A percentile compares a stretch with the other conserved stretches of the same genome.
Conservation (phyloP, 2,329 filamentous ascomycete species). For the Ophidiomyces ophidiicola region DNA sequence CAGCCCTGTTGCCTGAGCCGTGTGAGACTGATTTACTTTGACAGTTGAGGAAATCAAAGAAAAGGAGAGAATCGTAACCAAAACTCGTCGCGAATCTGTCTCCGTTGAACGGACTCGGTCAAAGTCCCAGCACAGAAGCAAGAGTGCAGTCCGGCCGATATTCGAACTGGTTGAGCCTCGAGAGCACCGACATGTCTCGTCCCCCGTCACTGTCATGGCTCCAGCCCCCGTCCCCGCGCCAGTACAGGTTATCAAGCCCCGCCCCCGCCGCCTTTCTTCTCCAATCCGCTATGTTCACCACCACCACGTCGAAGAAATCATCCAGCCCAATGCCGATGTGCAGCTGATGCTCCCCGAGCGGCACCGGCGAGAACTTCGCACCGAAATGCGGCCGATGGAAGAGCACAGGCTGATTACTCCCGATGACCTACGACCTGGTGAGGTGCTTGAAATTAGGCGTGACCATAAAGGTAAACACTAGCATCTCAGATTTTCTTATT, state of each 20-base stretch:
- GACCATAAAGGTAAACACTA: constrained; percentile 78
- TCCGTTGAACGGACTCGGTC: constrained; percentile 25
- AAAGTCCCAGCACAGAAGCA: constrained; percentile 20
- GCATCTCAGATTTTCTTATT: neutral
- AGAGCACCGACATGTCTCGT: constrained; percentile 15
- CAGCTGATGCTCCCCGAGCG: constrained; percentile 41
- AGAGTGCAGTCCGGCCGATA: constrained; percentile 18
- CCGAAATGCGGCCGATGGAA: constrained; percentile 61
- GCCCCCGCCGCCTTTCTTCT: constrained; percentile 26
- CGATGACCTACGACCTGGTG: constrained; percentile 32
- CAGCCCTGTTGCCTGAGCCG: neutral
- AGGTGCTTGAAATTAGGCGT: constrained; percentile 57
- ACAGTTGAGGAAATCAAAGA: constrained; percentile 13
- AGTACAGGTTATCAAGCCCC: constrained; percentile 5
- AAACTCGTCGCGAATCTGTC: constrained; percentile 20
- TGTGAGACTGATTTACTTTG: constrained; percentile 6
- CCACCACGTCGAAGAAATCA: constrained; percentile 32
- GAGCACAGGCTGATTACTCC: constrained; percentile 51
- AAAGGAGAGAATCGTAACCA: constrained; percentile 15
- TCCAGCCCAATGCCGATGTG: constrained; percentile 38
- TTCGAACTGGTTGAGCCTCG: constrained; percentile 21
- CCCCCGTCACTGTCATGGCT: constrained; percentile 3
- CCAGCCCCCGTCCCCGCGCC: constrained; percentile 2
- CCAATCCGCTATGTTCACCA: constrained; percentile 27
- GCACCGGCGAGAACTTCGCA: constrained; percentile 48